Percentiles rank a stretch among this genome's conserved stretches.
Evolutionary conservation across 129 eudicot genomes (phyloP).

Genomic region (Chrysanthemum makinoi): DNA sequence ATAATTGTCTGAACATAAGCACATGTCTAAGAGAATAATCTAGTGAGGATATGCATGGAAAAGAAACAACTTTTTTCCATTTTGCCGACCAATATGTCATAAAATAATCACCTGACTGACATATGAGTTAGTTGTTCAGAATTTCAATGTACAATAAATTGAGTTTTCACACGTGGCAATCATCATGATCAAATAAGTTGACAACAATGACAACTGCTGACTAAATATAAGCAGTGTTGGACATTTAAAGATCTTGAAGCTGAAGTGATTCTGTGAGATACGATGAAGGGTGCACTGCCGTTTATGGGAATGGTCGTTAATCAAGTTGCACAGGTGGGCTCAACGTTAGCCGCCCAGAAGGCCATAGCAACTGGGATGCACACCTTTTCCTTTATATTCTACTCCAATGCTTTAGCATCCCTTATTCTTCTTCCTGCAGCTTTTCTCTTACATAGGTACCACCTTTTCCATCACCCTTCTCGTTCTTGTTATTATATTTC

Average conservation of each 20-base stretch:
- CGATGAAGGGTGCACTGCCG: slow-evolving; percentile 45
- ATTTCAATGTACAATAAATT: too few relatives aligned
- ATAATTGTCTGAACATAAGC: too few relatives aligned
- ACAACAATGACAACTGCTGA: neutral
- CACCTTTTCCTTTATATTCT: slow-evolving; percentile 47
- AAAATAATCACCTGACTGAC: slow-evolving; percentile 2
- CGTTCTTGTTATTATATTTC: neutral
- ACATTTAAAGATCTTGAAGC: slow-evolving; percentile 2
- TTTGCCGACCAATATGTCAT: neutral
- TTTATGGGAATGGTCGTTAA: slow-evolving; percentile 47
- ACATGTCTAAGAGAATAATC: too few relatives aligned
- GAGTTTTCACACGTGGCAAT: too few relatives aligned
- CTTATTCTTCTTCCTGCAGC: slow-evolving; percentile 46
- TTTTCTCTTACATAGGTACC: slow-evolving; percentile 30
- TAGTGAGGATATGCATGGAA: too few relatives aligned
- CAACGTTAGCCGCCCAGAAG: slow-evolving; percentile 39
- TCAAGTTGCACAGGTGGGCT: slow-evolving; percentile 58
- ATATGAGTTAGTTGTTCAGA: neutral
- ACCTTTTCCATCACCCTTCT: neutral
- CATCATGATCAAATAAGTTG: too few relatives aligned
- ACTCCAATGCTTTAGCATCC: slow-evolving; percentile 43
- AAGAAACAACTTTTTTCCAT: neutral
- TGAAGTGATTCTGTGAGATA: slow-evolving; percentile 4
- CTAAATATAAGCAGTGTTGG: neutral
- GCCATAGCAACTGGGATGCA: slow-evolving; percentile 61